These are phyloP conservation scores for Pouteria campechiana DNA, from an alignment of 179 eudicot species.

Conservation along the genomic window DNA sequence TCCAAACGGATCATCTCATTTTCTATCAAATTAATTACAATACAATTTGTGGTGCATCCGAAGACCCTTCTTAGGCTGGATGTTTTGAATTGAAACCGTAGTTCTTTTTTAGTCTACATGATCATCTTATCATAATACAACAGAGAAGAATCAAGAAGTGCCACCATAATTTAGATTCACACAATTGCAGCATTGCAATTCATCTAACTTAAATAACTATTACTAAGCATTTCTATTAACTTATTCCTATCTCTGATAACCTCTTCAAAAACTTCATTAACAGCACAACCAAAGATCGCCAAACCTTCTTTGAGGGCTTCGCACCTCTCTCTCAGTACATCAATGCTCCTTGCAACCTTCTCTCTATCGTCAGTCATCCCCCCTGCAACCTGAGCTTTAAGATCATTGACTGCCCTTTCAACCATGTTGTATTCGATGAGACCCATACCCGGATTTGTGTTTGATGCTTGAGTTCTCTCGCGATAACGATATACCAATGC, in stretches of 20 bases:
- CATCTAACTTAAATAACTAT: too few relatives aligned
- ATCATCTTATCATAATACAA: too few relatives aligned
- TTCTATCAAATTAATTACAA: too few relatives aligned
- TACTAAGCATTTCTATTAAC: slow-evolving; percentile 13
- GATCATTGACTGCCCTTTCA: slow-evolving; percentile 11
- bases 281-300: slow-evolving; percentile 20
- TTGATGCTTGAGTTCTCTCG: slow-evolving; percentile 1
- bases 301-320: slow-evolving; percentile 23
- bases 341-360: slow-evolving; percentile 1
- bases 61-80: too few relatives aligned
- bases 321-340: slow-evolving; percentile 17
- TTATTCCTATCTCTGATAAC: slow-evolving; percentile 24
- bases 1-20: too few relatives aligned
- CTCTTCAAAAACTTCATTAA: slow-evolving; percentile 31
- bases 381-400: slow-evolving; percentile 1
- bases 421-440: slow-evolving; percentile 22
- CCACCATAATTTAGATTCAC: too few relatives aligned
- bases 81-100: too few relatives aligned
- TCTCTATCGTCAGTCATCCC: slow-evolving; percentile 1
- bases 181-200: too few relatives aligned
- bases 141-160: too few relatives aligned
- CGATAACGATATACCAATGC: slow-evolving; percentile 10
- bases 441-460: slow-evolving; percentile 4
- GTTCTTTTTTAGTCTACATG: too few relatives aligned
- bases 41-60: too few relatives aligned